Evolutionary conservation across 306 rosid species (phyloP).

Genomic region (Dryas drummondii): DNA sequence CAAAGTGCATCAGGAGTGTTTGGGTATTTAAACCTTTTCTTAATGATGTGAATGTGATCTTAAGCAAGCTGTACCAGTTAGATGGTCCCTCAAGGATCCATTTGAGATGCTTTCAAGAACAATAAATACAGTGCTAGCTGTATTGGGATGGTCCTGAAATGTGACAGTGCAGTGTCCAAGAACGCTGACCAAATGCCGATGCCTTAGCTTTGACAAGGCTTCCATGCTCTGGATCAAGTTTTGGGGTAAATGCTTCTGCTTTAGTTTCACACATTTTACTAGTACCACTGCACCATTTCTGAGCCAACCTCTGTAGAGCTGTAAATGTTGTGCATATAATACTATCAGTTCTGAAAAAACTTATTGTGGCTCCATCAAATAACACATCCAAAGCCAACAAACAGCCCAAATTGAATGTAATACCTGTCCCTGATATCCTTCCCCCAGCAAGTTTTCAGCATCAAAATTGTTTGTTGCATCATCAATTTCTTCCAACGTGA

Average conservation of each 20-base stretch:
- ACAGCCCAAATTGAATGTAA: background rate
- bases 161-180: slow-evolving; percentile 66
- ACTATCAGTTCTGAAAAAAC: background rate
- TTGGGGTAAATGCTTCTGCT: slow-evolving; percentile 48
- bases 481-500: slow-evolving; percentile 79
- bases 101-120: slow-evolving; percentile 61
- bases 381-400: background rate
- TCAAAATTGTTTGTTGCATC: slow-evolving; percentile 74
- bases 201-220: slow-evolving; percentile 63
- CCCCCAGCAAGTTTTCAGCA: slow-evolving; percentile 47
- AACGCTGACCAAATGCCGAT: slow-evolving; percentile 78
- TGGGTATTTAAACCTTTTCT: background rate
- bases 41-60: background rate
- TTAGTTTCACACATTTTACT: slow-evolving; percentile 50
- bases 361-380: background rate
- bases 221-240: slow-evolving; percentile 48
- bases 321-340: slow-evolving; percentile 13
- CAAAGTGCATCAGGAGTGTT: background rate
- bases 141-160: slow-evolving; percentile 52
- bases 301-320: slow-evolving; percentile 73
- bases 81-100: slow-evolving; percentile 54
- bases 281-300: slow-evolving; percentile 62
- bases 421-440: slow-evolving; percentile 73
- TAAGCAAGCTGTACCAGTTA: slow-evolving; percentile 48
- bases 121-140: slow-evolving; percentile 50